Evolutionary conservation across 2,329 filamentous ascomycete genomes (phyloP), one percentile per base, ranked within the genome.

Genomic region (Aspergillus eucalypticola): DNA sequence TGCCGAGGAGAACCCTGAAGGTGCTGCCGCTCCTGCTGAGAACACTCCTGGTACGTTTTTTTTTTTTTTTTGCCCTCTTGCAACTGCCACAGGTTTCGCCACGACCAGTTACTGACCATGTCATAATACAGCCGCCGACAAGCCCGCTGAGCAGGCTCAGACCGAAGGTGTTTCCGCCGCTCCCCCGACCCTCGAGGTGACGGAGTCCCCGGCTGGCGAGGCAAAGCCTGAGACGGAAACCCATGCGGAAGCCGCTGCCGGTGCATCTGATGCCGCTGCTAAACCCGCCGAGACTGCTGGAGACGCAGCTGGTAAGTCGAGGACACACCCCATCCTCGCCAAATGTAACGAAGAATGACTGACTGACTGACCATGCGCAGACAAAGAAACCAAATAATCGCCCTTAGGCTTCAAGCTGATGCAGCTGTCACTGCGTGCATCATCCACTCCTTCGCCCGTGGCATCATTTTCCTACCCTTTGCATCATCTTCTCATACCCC

Each of bases 401-500:
- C 8, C 64, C 61, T 19, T 63, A 32, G 19, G 15, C 46, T 23
- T 32, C 42, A 59, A 61, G 60, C 61, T 41, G 64, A 64, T 61
- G 56, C 55, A 23, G 55, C 29, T 23, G 15, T 19, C 32, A 10
- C 44, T 49, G 54, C 53, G 39, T 38, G 44, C 49, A 52, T 42
- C 29, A 44, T 59, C 42, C 42, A 41, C 32, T 58, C 46, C 19
- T 53, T 56, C 11, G 42, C 42, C 42, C 35, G 41, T 50, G 39
- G 39, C 41, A 23, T 32, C 25, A 51, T 46, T 29, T 38, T 59
- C 56, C 61, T 64, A 61, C 48, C 59, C 32, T 35, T 48, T 56
- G 50, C 56, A 54, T 56, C 56, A 54, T 56, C 42, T 62, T 62
- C 60, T 62, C 60, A 64, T 65, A 65, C 60, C 57, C 61, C 59